Conservation (phyloP, 148 eudicot species). For the Amaranthus cruentus region DNA sequence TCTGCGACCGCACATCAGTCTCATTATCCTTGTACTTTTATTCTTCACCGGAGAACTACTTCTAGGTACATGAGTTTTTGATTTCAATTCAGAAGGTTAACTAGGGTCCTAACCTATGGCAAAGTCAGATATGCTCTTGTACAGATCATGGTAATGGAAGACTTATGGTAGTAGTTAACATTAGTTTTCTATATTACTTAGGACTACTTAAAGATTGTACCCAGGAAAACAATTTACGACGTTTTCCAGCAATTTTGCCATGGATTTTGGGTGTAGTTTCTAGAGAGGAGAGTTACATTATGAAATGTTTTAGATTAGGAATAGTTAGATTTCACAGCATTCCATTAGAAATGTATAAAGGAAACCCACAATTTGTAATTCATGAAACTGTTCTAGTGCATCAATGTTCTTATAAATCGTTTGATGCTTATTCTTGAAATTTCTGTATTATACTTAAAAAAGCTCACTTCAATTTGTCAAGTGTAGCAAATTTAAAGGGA, state of each 20-base stretch:
- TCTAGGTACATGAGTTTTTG: constrained; percentile 18
- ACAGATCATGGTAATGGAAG: constrained; percentile 17
- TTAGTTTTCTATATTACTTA: neutral
- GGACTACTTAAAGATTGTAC: constrained; percentile 10
- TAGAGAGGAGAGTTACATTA: constrained; percentile 13
- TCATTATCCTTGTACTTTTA: constrained; percentile 29
- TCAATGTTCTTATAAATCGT: neutral
- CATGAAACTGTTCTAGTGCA: constrained; percentile 12
- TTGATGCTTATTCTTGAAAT: neutral
- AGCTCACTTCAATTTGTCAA: too few species aligned
- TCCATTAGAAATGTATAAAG: constrained; percentile 25
- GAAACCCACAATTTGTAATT: constrained; percentile 8
- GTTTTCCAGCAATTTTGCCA: neutral
- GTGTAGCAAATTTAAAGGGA: too few species aligned
- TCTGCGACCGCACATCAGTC: constrained; percentile 31
- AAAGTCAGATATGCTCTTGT: constrained; percentile 15
- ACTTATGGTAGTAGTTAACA: neutral
- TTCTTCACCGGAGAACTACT: constrained; percentile 30
- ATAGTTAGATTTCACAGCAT: constrained; percentile 1
- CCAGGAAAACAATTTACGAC: neutral
- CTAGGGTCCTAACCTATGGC: constrained; percentile 17
- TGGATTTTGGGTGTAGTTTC: neutral
- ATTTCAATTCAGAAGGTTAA: constrained; percentile 14
- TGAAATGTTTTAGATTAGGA: constrained; percentile 11
- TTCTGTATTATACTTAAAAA: constrained; percentile 2